Percentiles rank a stretch among this genome's conserved stretches.
These are phyloP conservation scores for Blepharisma japonicum DNA, from an alignment of 73 alveolate genomes.

Conservation along the genomic window DNA sequence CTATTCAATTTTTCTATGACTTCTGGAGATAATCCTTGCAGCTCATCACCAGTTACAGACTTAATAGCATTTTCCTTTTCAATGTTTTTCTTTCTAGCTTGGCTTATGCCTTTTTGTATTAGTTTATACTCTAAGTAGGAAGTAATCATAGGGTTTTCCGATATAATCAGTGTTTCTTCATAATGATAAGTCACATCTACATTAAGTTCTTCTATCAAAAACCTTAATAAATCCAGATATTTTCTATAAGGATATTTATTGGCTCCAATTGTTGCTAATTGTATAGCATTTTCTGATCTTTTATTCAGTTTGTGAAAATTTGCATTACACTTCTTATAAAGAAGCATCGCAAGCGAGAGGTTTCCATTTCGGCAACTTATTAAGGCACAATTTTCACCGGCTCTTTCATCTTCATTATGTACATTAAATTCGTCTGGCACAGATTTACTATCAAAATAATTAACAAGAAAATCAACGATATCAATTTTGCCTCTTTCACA, in stretches of 20 bases:
- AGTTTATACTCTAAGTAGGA: too few species aligned
- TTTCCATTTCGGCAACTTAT: neutral
- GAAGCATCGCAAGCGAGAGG: neutral
- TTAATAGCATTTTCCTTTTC: too few species aligned
- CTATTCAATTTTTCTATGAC: too few species aligned
- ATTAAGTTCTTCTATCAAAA: too few species aligned
- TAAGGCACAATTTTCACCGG: slow-evolving; percentile 7
- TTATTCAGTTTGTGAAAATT: neutral
- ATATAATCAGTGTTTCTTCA: too few species aligned
- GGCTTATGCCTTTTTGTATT: too few species aligned
- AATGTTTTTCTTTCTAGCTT: too few species aligned
- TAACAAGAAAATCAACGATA: neutral
- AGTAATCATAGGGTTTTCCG: too few species aligned
- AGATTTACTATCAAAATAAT: neutral
- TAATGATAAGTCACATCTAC: too few species aligned
- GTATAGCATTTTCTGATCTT: neutral
- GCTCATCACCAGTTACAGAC: too few species aligned
- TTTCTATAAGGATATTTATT: neutral
- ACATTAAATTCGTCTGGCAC: neutral
- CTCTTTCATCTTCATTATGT: neutral
- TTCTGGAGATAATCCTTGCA: too few species aligned
- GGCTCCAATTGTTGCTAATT: neutral
- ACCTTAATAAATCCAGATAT: neutral
- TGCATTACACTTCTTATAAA: neutral
- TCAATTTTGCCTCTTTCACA: neutral